Base-by-base conservation (phyloP, 108 stramenopile genomes). In the Ochromonas danica region DNA sequence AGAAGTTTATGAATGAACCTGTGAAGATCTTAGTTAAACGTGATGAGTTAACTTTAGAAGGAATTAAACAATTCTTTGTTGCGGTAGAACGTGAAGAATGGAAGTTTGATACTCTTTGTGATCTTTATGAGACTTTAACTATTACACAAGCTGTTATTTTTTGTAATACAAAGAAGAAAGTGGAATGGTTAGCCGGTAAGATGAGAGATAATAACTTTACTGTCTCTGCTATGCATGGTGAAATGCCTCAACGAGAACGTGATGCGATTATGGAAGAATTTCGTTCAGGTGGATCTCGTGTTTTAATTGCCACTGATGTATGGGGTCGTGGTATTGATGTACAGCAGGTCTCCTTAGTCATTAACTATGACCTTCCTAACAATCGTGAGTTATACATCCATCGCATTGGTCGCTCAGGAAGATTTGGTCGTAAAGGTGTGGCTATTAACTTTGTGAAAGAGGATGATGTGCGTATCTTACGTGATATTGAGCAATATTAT, bases 321-420 rank as follows among this genome's bases (percentile, higher is more conserved):
- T 99, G 96, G 97, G 98, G 96, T 28, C 88, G 98, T 14, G 98
- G 98, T 40, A 91, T 99, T 79, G 98, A 99, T 84, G 97, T 99
- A 30, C 98, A 99, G 84, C 95, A 98, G 85, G 98, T 99, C 3
- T 94, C 93, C 42, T 89, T 99, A 70, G 98, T 99, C 14, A 97
- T 99, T 87, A 94, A 92, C 79, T 99, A 97, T 80, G 98, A 99
- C 78, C 81, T 99, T 30, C 96, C 97, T 17, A 91, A 87, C 41
- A 96, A 96, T 82, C 88, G 96, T 10, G 98, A 99, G 87, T 78
- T 96, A 42, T 99, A 99, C 87, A 97, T 99, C 77, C 86, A 86
- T 71, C 79, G 82, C 35, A 82, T 82, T 10, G 98, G 98, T 27
- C 90, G 98, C 2, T 95, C 94, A 27, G 98, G 98, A 0, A 85